Percentiles rank a stretch among this genome's conserved stretches.
Conservation (phyloP, 140 eudicot genomes). For the Stevia rebaudiana region DNA sequence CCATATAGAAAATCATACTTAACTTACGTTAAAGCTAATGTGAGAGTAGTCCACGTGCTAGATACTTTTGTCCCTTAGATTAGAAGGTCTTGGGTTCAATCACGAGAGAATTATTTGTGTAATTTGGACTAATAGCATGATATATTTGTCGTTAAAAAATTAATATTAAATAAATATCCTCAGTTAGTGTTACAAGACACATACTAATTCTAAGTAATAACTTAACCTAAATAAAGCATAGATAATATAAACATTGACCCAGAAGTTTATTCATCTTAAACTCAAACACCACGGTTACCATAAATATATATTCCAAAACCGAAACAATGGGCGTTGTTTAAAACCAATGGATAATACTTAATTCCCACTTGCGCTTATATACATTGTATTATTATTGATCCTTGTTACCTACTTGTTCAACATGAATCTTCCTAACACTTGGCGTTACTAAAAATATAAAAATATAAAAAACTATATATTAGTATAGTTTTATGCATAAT, state of each 20-base stretch:
- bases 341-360: constrained; percentile 28
- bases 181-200: background rate
- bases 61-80: too few relatives aligned
- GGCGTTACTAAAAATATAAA: background rate
- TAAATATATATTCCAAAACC: background rate
- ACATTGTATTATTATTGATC: constrained; percentile 25
- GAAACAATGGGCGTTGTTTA: constrained; percentile 32
- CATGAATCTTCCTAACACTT: constrained; percentile 22
- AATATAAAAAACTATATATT: background rate
- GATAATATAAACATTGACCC: background rate
- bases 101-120: too few relatives aligned
- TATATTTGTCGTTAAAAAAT: too few relatives aligned
- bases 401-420: constrained; percentile 8
- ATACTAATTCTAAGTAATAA: background rate
- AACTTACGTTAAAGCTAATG: too few relatives aligned
- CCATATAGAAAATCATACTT: too few relatives aligned
- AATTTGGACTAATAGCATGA: too few relatives aligned
- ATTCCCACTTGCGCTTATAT: constrained; percentile 33
- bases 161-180: too few relatives aligned
- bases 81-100: too few relatives aligned
- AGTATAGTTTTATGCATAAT: background rate
- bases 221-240: background rate
- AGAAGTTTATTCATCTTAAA: background rate
- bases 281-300: background rate
- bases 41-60: too few relatives aligned